Evolutionary conservation across 306 rosid genomes (phyloP).

Genomic region (Begonia loranthoides): DNA sequence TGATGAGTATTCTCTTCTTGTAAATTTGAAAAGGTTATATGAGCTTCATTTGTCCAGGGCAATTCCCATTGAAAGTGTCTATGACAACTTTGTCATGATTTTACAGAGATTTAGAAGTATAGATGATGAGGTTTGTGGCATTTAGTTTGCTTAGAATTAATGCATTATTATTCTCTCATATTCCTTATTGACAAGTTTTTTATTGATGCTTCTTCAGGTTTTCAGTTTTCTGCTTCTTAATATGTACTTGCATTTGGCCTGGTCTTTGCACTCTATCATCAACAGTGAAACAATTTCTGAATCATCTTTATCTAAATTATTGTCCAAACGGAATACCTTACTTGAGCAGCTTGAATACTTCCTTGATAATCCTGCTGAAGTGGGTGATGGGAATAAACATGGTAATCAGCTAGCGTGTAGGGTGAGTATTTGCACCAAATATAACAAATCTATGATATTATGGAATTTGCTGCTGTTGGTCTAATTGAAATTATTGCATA

Average conservation of each 20-base stretch:
- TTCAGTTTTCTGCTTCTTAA: slow-evolving; percentile 71
- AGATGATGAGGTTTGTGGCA: slow-evolving; percentile 66
- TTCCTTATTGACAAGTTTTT: slow-evolving; percentile 15
- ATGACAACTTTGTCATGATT: slow-evolving; percentile 51
- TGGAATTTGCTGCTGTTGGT: too few relatives aligned
- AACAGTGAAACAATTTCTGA: slow-evolving; percentile 40
- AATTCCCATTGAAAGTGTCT: slow-evolving; percentile 46
- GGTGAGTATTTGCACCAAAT: slow-evolving; percentile 28
- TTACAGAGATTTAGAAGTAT: slow-evolving; percentile 47
- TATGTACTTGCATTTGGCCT: slow-evolving; percentile 52
- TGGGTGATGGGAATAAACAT: slow-evolving; percentile 25
- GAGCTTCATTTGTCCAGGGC: slow-evolving; percentile 67
- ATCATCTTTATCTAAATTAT: slow-evolving; percentile 43
- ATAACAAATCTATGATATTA: too few relatives aligned
- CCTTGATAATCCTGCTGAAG: slow-evolving; percentile 39
- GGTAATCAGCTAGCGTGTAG: slow-evolving; percentile 68
- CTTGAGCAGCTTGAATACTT: slow-evolving; percentile 53
- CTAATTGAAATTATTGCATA: not conserved
- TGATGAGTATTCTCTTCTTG: slow-evolving; percentile 94
- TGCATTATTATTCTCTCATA: slow-evolving; percentile 7
- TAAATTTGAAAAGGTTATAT: slow-evolving; percentile 82
- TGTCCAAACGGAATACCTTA: slow-evolving; percentile 45
- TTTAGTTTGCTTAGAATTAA: slow-evolving; percentile 10
- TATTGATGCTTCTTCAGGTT: slow-evolving; percentile 45
- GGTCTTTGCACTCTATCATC: slow-evolving; percentile 51